These are phyloP conservation scores for Xylariaceae sp. DNA, from an alignment of 2,329 filamentous ascomycete genomes.

Conservation along the genomic window DNA sequence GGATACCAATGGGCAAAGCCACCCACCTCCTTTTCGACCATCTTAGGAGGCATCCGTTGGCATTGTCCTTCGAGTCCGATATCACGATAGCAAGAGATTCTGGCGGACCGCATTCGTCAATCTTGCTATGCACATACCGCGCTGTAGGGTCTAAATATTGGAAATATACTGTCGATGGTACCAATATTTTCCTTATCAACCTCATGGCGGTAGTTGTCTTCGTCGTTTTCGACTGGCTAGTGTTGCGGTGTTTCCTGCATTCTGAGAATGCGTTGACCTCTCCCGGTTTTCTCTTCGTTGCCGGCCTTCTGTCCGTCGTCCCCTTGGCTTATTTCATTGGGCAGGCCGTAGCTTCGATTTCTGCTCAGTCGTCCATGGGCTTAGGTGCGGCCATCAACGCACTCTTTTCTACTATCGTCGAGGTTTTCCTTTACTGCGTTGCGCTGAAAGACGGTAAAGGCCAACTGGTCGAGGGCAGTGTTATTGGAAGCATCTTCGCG, in stretches of 20 bases:
- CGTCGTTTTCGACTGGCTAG: conserved; percentile 86
- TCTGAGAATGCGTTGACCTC: conserved; percentile 72
- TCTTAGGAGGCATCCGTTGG: conserved; percentile 84
- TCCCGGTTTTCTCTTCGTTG: conserved; percentile 78
- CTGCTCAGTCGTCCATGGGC: conserved; percentile 97
- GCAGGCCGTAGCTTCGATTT: conserved; percentile 96
- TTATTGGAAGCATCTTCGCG: conserved; percentile 96
- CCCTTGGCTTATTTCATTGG: conserved; percentile 97
- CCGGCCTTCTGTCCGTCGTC: conserved; percentile 86
- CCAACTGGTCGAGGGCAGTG: conserved; percentile 89
- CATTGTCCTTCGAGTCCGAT: conserved; percentile 89
- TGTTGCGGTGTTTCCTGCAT: conserved; percentile 66
- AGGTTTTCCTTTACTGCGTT: conserved; percentile 96
- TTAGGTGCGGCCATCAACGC: conserved; percentile 95
- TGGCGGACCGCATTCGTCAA: conserved; percentile 72
- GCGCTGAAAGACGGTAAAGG: conserved; percentile 90
- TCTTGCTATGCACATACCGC: conserved; percentile 93
- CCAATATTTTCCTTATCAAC: conserved; percentile 98
- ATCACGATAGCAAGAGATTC: conserved; percentile 66
- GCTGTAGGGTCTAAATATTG: conserved; percentile 93
- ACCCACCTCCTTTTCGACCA: conserved; percentile 87
- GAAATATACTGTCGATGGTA: conserved; percentile 98
- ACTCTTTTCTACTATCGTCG: conserved; percentile 95
- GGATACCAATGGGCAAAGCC: conserved; percentile 97
- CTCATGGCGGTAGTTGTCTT: conserved; percentile 90